These are phyloP conservation scores for Flaveria brownii DNA, from an alignment of 129 eudicot species.

Conservation along the genomic window DNA sequence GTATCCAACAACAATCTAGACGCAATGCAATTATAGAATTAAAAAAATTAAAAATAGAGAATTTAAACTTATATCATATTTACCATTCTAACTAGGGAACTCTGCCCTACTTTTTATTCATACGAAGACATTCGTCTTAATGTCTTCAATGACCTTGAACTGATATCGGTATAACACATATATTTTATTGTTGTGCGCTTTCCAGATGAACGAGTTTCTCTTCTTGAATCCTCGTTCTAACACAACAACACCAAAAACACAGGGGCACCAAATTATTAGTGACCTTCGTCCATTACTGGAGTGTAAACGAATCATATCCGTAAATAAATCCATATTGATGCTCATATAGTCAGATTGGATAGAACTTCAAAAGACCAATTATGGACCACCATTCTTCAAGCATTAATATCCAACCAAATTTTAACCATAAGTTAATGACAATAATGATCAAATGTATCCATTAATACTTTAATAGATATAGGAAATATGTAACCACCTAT, in stretches of 20 bases:
- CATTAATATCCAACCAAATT: slow-evolving; percentile 7
- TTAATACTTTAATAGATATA: slow-evolving; percentile 24
- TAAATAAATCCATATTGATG: neutral
- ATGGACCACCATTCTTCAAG: slow-evolving; percentile 24
- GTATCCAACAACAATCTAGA: too few relatives aligned
- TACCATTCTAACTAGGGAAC: too few relatives aligned
- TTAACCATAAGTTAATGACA: neutral
- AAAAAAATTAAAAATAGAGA: too few relatives aligned
- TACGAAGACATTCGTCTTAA: too few relatives aligned
- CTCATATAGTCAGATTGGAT: slow-evolving; percentile 9
- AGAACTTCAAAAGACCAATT: slow-evolving; percentile 24
- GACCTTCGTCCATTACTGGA: slow-evolving; percentile 9
- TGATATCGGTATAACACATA: too few relatives aligned
- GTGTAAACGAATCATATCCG: slow-evolving; percentile 23
- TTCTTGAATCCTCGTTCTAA: slow-evolving; percentile 3
- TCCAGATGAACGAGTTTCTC: neutral
- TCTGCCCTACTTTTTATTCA: too few relatives aligned
- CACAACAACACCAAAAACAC: slow-evolving; percentile 8
- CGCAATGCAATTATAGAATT: too few relatives aligned
- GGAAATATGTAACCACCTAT: slow-evolving; percentile 17
- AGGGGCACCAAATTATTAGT: slow-evolving; percentile 14
- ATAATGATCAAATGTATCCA: slow-evolving; percentile 21
- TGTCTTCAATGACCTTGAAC: too few relatives aligned
- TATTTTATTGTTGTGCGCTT: too few relatives aligned
- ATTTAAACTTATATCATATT: too few relatives aligned